Evolutionary conservation across 2,329 filamentous ascomycete genomes (phyloP), one percentile per base, ranked within the genome.

Genomic region (Diplodia scrobiculata): DNA sequence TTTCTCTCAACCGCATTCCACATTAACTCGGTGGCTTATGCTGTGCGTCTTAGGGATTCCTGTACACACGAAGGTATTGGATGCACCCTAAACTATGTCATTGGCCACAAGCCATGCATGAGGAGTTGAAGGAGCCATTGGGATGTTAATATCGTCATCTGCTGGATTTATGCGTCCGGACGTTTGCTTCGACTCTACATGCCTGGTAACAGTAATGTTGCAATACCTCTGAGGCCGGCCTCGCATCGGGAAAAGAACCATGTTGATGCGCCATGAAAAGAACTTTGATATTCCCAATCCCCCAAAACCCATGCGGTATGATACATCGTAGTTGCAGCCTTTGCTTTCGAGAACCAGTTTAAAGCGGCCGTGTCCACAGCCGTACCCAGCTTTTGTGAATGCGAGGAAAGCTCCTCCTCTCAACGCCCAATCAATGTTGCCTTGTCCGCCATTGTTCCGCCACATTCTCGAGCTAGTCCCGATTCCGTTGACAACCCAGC

Each of bases 221-320:
- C 29, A 32, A 32, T 32, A 32, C 29, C 3, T 6, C 29, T 32
- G 29, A 32, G 7, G 9, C 29, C 29, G 7, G 7, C 29, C 29
- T 9, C 29, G 29, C 25, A 27, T 17, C n/a, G 5, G 25, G 25
- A 6, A 32, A 32, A 32, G 29, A 32, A 32, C 29, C n/a, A 17
- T 59, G n/a, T 45, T 25, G 41, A 19, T 25, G 58, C 45, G 58
- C 58, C 58, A 36, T 50, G 19, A 62, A 58, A 62, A 50, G 58
- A 50, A 62, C 0, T 62, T 62, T 25, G 21, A 50, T 50, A 62
- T 62, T 62, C 45, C 58, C 58, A 25, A 25, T 50, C 45, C 29
- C 58, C 55, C 17, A 36, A 45, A 60, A 62, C 32, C 58, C 58
- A 45, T 62, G 48, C 51, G 45, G 45, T 62, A 62, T 62, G 58